Base-by-base conservation (phyloP, 2,329 filamentous ascomycete genomes). In the Pseudogymnoascus destructans region DNA sequence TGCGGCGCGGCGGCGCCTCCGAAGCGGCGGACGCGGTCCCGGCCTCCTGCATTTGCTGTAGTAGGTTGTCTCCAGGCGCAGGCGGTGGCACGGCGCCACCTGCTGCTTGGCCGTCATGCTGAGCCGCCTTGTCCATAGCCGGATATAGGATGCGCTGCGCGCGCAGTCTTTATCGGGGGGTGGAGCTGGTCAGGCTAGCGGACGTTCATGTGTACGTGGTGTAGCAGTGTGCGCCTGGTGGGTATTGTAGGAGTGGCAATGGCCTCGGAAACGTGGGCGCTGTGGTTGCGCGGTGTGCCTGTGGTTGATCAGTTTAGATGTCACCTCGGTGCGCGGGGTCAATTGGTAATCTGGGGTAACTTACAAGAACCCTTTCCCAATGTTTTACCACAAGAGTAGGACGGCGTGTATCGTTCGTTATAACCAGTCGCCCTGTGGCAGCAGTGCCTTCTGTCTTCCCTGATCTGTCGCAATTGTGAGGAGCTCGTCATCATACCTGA, bases 1-100 rank as follows among this genome's bases (percentile, higher is more conserved):
- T 63, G 85, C 84, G 61, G 84, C 87, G 63, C 27, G 27, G 10
- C 10, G 27, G 27, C 87, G 82, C 59, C 83, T 74, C 62, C 85
- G 81, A 66, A 85, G 79, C 49, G 78, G 79, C 62, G 69, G 66
- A 63, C 73, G 71, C 61, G 66, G 63, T 66, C 60, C 66, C 64
- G 60, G 15, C 46, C 46, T 52, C 46, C 25, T 30, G 46, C 46
- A 30, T 25, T 11, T 52, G 46, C 11, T 30, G 27, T 30, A 30
- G 10, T 52, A 52, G 5, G 5, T 17, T 32, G n/a, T 11, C 46
- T 52, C 46, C 46, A 25, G 25, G 46, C 21, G 25, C 46, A 11
- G 25, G 25, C n/a, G 25, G 9, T 52, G 25, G 25, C 46, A 52
- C 46, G 46, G 67, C 65, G 55, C 71, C 65, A 57, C 67, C 69